Evolutionary conservation across 2,329 filamentous ascomycete genomes (phyloP), one percentile per base, ranked within the genome.

Genomic region (Cucurbitaria berberidis): DNA sequence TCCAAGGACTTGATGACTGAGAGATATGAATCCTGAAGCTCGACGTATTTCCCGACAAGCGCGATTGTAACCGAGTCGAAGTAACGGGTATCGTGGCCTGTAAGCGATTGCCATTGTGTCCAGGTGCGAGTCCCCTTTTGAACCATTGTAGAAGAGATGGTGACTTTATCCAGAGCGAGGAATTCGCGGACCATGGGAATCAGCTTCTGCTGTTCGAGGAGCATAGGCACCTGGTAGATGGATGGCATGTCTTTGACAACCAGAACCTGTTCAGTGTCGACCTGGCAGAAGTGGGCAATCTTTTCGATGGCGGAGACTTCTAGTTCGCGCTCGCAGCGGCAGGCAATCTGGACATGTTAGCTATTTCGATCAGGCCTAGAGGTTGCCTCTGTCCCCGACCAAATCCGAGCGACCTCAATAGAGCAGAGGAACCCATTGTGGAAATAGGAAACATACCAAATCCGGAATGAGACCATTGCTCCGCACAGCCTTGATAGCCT

Each of bases 181-280:
- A 86, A 82, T 16, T 82, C 77, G 32, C 81, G 82, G 48, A 98
- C 80, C n/a, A 86, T 83, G 11, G 81, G 75, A 8, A 93, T 79
- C 1, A 98, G 81, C 21, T 87, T 85, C 77, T 98, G 91, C 63
- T 92, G 83, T 64, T 93, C 85, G 13, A 98, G 87, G 21, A 98
- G 88, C n/a, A 97, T 82, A 0, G 95, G 95, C 2, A 98, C 93
- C 62, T 96, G 93, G 77, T 99, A 99, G 46, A 90, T 96, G 11
- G 92, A 92, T 18, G 88, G 82, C 76, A 98, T 91, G 74, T 98
- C 89, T 64, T 89, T 88, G 10, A 99, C 93, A 10, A 86, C 89
- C 58, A 98, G 81, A 38, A 98, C 91, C 72, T 97, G 91, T 62
- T 92, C 84, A 10, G 84, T 78, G 48, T 96, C 90, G 42, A 97